Percentiles rank a stretch among this genome's conserved stretches.
phyloP scores from a whole-genome alignment of 2,329 filamentous ascomycete species.

The Huntiella moniliformis region DNA sequence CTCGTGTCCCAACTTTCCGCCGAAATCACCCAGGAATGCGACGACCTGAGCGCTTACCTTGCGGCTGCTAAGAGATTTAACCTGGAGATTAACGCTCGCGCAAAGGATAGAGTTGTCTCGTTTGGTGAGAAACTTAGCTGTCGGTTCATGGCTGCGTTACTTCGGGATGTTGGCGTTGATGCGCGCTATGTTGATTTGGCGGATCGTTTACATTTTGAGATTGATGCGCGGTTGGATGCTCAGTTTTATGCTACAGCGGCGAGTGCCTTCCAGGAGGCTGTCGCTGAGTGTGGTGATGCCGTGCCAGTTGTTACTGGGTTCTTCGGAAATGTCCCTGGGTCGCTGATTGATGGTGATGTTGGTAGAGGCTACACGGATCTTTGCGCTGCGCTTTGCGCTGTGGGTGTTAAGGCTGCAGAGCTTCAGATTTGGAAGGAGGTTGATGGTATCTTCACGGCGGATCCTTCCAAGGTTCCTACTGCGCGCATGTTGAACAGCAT shows the following conservation, averaged over 20 bases:
- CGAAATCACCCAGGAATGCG: constrained; percentile 62
- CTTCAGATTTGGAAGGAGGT: constrained; percentile 99
- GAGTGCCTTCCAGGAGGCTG: constrained; percentile 40
- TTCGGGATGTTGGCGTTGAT: constrained; percentile 66
- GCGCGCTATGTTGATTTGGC: constrained; percentile 82
- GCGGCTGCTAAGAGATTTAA: constrained; percentile 45
- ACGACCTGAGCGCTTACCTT: constrained; percentile 58
- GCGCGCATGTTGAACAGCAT: constrained; percentile 77
- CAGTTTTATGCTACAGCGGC: constrained; percentile 52
- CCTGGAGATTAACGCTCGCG: constrained; percentile 57
- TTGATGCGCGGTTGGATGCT: constrained; percentile 39
- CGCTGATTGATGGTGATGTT: constrained; percentile 71
- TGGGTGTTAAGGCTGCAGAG: constrained; percentile 71
- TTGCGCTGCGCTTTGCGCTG: constrained; percentile 78
- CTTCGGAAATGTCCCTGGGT: constrained; percentile 84
- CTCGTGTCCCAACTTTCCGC: constrained; percentile 40
- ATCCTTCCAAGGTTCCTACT: constrained; percentile 81
- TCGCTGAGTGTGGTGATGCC: constrained; percentile 43
- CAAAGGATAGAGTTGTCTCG: constrained; percentile 76
- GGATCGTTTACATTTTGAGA: constrained; percentile 55
- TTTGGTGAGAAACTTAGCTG: constrained; percentile 94
- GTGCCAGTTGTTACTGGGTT: constrained; percentile 79
- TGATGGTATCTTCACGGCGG: constrained; percentile 74
- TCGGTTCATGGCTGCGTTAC: constrained; percentile 67
- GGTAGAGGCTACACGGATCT: constrained; percentile 94